Base-by-base conservation (phyloP, 2,329 filamentous ascomycete species). In the Byssochlamys sp. region DNA sequence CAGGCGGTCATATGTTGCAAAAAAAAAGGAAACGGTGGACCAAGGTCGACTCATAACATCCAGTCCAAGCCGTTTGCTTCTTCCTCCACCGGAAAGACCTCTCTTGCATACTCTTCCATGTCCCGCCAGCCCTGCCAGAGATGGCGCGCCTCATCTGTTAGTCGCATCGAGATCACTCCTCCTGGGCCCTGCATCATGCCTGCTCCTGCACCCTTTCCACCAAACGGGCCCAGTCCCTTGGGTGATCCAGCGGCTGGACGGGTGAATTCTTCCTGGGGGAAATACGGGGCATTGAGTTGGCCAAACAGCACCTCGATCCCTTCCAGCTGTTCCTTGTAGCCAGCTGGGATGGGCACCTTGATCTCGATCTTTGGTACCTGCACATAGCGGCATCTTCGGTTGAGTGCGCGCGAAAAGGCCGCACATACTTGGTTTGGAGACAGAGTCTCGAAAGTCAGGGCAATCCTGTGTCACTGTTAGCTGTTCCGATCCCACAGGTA, bases 21-120 rank as follows among this genome's bases (percentile, higher is more conserved):
- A 10, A 51, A 51, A 12, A 25, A 10, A 14, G 25, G n/a, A 51
- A 25, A 25, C 45, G 24, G 45, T 25, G 49, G 9, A 28, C 9
- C 24, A 27, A 33, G 39, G n/a, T 39, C 25, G 9, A 10, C 27
- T 61, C 59, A 76, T 55, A 75, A 62, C 92, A 96, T 97, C 94
- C 94, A 99, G 14, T 88, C 90, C 68, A 94, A 77, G 4, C 92
- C 92, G 70, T 97, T 97, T 31, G 91, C 90, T 65, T 91, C 88
- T 75, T 99, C 94, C 73, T 99, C 94, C 11, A 96, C 81, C 0
- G 90, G 90, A 67, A 97, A 97, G 28, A 95, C 91, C 71, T 97
- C 94, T 53, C 89, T 82, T 1, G 92, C 92, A 71, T 97, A 99
- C 73, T 97, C 94, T 70, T 96, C 91, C 64, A 97, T 82, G 29